Percentiles rank a stretch among this genome's conserved stretches.
Conservation (phyloP, 306 rosid species). For the Crotalaria pallida region DNA sequence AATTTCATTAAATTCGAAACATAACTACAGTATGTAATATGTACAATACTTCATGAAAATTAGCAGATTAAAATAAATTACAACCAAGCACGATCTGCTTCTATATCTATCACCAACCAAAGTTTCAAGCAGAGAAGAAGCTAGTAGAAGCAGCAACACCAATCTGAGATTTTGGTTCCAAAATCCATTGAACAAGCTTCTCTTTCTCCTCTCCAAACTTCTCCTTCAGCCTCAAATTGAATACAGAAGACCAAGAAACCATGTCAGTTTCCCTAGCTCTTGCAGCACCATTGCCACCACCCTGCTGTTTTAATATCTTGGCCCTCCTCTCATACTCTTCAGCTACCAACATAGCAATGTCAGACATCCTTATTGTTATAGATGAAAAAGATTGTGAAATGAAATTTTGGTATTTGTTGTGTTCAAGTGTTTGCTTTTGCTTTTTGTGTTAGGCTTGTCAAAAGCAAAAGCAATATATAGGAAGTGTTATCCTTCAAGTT, state of each 20-base stretch:
- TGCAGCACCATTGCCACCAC: not conserved
- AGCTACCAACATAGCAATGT: conserved; percentile 78
- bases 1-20: not conserved
- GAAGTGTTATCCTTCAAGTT: not conserved
- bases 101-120: not conserved
- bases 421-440: not conserved
- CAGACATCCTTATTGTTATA: conserved; percentile 65
- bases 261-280: not conserved
- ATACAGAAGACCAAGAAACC: conserved; percentile 30
- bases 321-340: conserved; percentile 83
- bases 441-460: not conserved
- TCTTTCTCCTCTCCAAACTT: conserved; percentile 17
- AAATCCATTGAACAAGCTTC: conserved; percentile 22
- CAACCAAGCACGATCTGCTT: not conserved
- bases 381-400: not conserved
- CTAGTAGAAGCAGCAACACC: conserved; percentile 61
- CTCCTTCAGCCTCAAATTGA: conserved; percentile 32
- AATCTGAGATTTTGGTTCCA: conserved; percentile 59
- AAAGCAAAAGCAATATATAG: not conserved
- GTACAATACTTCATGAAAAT: not conserved
- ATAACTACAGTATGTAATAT: not conserved
- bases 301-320: conserved; percentile 21
- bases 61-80: not conserved
- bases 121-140: conserved; percentile 74
- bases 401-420: not conserved